phyloP scores from a whole-genome alignment of 208 protist genomes.

The Crithidia expoeki region DNA sequence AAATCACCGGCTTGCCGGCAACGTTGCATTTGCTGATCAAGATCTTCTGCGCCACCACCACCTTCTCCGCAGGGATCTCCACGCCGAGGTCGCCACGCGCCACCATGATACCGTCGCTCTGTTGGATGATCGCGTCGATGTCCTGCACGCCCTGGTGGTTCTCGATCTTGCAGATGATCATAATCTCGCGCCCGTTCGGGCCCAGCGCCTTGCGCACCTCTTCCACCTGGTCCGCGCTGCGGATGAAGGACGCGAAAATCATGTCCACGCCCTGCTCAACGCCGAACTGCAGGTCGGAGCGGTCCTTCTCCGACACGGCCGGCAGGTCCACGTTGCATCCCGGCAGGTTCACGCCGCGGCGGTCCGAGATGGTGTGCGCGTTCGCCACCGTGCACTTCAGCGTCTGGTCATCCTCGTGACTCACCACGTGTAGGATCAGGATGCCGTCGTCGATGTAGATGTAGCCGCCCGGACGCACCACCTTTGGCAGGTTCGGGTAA shows the following conservation, averaged over 20 bases:
- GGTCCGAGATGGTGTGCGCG: constrained; percentile 75
- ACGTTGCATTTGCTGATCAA: constrained; percentile 98
- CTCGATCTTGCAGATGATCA: constrained; percentile 99
- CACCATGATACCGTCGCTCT: constrained; percentile 99
- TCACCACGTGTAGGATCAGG: constrained; percentile 88
- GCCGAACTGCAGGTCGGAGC: constrained; percentile 92
- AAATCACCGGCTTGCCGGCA: constrained; percentile 98
- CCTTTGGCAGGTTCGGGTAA: constrained; percentile 86
- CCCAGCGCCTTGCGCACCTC: constrained; percentile 93
- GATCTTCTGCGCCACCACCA: constrained; percentile 98
- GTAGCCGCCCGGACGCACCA: constrained; percentile 78
- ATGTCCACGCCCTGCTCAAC: constrained; percentile 98
- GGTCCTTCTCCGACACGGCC: constrained; percentile 94
- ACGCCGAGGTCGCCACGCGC: constrained; percentile 99
- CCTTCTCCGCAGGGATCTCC: constrained; percentile 98
- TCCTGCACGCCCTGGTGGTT: constrained; percentile 98
- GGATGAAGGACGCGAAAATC: constrained; percentile 99
- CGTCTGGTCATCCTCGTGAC: constrained; percentile 69
- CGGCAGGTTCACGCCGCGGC: constrained; percentile 90
- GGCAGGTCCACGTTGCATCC: constrained; percentile 88
- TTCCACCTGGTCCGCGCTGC: constrained; percentile 92
- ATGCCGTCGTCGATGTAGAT: constrained; percentile 98
- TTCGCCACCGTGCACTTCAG: constrained; percentile 88
- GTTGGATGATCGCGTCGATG: constrained; percentile 98
- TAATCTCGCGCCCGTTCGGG: constrained; percentile 86